Conservation (phyloP, 495 filamentous ascomycete species). For the Diplogelasinospora grovesii region DNA sequence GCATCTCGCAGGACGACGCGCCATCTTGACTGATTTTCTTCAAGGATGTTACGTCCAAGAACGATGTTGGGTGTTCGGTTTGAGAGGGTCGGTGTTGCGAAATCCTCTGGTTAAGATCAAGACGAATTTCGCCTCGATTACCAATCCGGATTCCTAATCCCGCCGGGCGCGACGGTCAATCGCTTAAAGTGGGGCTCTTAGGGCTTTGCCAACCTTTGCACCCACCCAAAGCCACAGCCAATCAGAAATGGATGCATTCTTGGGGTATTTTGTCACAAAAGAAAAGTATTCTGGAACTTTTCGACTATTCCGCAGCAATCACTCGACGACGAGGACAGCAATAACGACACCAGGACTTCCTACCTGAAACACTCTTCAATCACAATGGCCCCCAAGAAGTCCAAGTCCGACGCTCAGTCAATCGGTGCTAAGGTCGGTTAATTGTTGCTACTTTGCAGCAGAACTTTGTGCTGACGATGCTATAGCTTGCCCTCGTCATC, state of each 20-base stretch:
- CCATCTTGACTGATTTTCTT: conserved; percentile 74
- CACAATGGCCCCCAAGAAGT: conserved; percentile 87
- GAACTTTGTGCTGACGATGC: neutral
- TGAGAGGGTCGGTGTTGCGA: conserved; percentile 21
- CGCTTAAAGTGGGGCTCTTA: conserved; percentile 34
- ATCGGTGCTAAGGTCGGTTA: conserved; percentile 63
- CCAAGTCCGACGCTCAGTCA: conserved; percentile 85
- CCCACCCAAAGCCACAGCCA: conserved; percentile 16
- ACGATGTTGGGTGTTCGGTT: conserved; percentile 32
- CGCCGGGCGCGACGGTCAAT: conserved; percentile 3
- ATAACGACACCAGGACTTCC: conserved; percentile 12
- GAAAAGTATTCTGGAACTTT: conserved; percentile 1
- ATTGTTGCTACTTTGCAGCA: neutral
- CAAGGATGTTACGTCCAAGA: conserved; percentile 39
- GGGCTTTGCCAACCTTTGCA: conserved; percentile 25
- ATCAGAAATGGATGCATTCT: conserved; percentile 17
- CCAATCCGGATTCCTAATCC: conserved; percentile 25
- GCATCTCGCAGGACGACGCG: conserved; percentile 94
- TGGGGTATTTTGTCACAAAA: no score
- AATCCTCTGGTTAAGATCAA: conserved; percentile 26
- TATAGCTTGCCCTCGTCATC: conserved; percentile 78
- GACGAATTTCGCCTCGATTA: conserved; percentile 37
- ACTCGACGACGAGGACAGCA: conserved; percentile 18
- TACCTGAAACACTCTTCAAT: no score
- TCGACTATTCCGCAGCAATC: neutral